Base-by-base conservation (phyloP, 1,139 yeast genomes). In the Citeromyces siamensis region DNA sequence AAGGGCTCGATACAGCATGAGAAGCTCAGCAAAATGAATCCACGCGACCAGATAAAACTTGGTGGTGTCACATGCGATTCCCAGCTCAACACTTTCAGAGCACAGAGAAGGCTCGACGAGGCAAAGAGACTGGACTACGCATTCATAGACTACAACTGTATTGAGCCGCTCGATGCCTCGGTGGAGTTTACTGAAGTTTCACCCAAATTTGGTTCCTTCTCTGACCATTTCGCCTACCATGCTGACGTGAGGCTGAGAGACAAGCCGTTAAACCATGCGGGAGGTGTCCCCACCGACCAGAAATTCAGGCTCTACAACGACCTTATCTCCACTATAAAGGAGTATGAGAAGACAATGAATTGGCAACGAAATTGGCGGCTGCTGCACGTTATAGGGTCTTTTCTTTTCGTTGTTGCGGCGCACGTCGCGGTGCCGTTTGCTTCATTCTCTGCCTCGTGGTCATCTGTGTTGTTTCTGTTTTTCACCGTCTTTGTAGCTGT, bases 31-130 rank as follows among this genome's bases (percentile, higher is more conserved):
- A 45, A 49, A 4, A 55, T 86, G 62, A 51, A 66, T 0, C 83
- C 94, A 0, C 54, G 64, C 35, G 80, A 81, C 33, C 97, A 90
- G 51, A 66, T 90, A 12, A 50, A 51, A 2, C 44, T 60, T 20
- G 95, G 85, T 3, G 97, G 95, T 1, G 73, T 81, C 4, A 93
- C 99, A 0, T 86, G 97, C 55, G 95, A 90, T 52, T 82, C 95
- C 2, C 66, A 65, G 26, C 59, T 88, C 39, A 90, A 90, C 52
- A 81, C 95, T 2, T 93, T 95, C 95, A 68, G 97, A 44, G 68
- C 71, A 1, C 42, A 58, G 14, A 61, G 85, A 36, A 58, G 68
- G 18, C 67, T 69, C 0, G 66, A 71, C 43, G 93, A 85, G 44
- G 98, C 98, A 1, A 81, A 93, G 49, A 65, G 99, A 35, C 64